phyloP scores from a whole-genome alignment of 2,329 filamentous ascomycete genomes.

The Fusarium sororula region DNA sequence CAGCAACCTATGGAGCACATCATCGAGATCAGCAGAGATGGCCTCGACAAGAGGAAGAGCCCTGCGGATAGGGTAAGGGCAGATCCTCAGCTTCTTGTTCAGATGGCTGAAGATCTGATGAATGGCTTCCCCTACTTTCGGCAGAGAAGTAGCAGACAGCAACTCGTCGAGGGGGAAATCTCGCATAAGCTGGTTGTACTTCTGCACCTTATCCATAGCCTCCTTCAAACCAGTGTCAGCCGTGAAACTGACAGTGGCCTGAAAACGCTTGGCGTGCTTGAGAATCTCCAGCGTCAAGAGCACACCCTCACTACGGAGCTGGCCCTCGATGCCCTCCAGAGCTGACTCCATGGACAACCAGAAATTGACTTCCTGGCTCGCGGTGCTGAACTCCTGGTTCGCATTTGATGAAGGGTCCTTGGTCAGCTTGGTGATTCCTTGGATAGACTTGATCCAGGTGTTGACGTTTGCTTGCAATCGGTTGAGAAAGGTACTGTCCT shows the following conservation, averaged over 20 bases:
- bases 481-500: constrained; percentile 93
- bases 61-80: constrained; percentile 91
- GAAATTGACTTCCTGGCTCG: constrained; percentile 98
- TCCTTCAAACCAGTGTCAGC: constrained; percentile 97
- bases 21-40: constrained; percentile 92
- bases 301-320: constrained; percentile 89
- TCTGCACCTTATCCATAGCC: constrained; percentile 94
- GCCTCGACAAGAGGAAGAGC: constrained; percentile 95
- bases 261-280: constrained; percentile 96
- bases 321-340: constrained; percentile 88
- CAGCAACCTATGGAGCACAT: constrained; percentile 84
- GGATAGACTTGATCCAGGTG: constrained; percentile 98
- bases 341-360: constrained; percentile 98
- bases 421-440: constrained; percentile 93
- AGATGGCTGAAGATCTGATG: constrained; percentile 91
- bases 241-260: constrained; percentile 95
- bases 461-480: constrained; percentile 93
- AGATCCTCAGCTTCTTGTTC: constrained; percentile 97
- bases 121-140: constrained; percentile 89
- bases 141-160: constrained; percentile 86
- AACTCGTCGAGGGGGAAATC: constrained; percentile 97
- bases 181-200: constrained; percentile 98
- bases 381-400: constrained; percentile 69
- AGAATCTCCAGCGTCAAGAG: constrained; percentile 91
- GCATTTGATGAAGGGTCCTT: constrained; percentile 76